These are phyloP conservation scores for Monilinia laxa DNA, from an alignment of 2,329 filamentous ascomycete genomes.

Conservation along the genomic window DNA sequence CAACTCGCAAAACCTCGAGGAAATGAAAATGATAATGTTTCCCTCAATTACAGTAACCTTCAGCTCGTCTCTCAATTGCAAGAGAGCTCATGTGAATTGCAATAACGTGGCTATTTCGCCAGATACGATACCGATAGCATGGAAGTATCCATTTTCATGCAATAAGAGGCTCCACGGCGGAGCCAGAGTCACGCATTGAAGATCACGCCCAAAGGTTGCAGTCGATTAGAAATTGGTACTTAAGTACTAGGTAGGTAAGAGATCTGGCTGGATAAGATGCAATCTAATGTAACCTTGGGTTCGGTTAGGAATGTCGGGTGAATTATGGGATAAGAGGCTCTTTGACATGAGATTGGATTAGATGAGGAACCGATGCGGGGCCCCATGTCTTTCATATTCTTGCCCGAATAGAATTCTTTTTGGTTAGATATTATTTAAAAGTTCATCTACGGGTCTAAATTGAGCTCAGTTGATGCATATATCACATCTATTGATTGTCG, in stretches of 20 bases:
- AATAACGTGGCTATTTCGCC: not conserved
- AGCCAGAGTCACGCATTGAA: conserved; percentile 9
- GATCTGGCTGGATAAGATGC: not conserved
- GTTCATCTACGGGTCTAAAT: not conserved
- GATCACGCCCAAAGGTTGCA: conserved; percentile 11
- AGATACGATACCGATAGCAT: not conserved
- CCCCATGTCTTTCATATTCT: conserved; percentile 14
- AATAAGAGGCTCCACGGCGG: conserved; percentile 7
- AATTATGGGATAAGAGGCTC: not conserved
- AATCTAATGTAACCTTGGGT: conserved; percentile 8
- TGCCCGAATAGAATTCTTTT: not conserved
- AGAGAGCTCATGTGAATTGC: not conserved
- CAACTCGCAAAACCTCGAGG: not conserved
- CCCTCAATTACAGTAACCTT: not conserved
- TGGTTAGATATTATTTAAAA: not conserved
- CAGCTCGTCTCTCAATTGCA: not conserved
- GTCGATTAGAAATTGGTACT: not conserved
- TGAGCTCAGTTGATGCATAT: not conserved
- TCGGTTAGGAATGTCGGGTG: not conserved
- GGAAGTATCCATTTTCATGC: conserved; percentile 17
- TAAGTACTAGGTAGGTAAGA: too few species aligned
- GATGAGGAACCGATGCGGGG: conserved; percentile 10
- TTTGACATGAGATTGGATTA: not conserved
- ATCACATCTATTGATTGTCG: not conserved
- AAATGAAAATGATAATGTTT: not conserved